Evolutionary conservation across 495 filamentous ascomycete genomes (phyloP).

Genomic region (Neurospora tetrasperma): DNA sequence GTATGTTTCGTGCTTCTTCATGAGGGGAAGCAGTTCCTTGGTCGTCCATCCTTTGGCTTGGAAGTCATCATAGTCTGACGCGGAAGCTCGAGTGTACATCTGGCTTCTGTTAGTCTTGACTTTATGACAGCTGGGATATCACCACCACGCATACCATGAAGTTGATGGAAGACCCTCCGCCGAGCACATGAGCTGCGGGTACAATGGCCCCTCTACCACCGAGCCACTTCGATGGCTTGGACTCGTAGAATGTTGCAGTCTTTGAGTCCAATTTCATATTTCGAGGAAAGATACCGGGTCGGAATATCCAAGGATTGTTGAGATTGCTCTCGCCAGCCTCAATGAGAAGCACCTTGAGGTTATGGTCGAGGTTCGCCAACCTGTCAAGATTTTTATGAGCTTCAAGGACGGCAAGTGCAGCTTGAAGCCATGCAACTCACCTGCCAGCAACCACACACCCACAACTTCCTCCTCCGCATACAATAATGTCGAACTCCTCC

Average conservation of each 20-base stretch:
- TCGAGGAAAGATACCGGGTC: conserved; percentile 66
- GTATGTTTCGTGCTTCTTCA: conserved; percentile 81
- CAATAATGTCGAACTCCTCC: conserved; percentile 76
- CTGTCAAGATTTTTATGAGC: conserved; percentile 22
- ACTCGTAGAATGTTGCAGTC: conserved; percentile 79
- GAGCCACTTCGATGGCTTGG: conserved; percentile 61
- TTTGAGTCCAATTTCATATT: conserved; percentile 55
- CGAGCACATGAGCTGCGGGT: conserved; percentile 68
- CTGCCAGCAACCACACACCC: conserved; percentile 70
- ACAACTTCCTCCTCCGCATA: conserved; percentile 62
- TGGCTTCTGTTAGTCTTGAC: conserved; percentile 16
- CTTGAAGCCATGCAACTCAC: conserved; percentile 13
- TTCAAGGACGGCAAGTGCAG: background rate
- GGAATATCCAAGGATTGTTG: conserved; percentile 76
- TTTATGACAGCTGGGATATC: background rate
- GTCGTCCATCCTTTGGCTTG: conserved; percentile 73
- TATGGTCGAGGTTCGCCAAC: conserved; percentile 71
- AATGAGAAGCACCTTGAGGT: conserved; percentile 68
- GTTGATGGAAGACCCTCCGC: conserved; percentile 72
- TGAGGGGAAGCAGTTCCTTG: conserved; percentile 66
- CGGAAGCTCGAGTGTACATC: conserved; percentile 81
- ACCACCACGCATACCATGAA: conserved; percentile 48
- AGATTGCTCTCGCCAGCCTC: conserved; percentile 72
- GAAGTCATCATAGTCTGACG: conserved; percentile 78
- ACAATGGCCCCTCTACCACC: conserved; percentile 64